Base-by-base conservation (phyloP, 371 early-diverging fungal genomes). In the Zychaea mexicana region DNA sequence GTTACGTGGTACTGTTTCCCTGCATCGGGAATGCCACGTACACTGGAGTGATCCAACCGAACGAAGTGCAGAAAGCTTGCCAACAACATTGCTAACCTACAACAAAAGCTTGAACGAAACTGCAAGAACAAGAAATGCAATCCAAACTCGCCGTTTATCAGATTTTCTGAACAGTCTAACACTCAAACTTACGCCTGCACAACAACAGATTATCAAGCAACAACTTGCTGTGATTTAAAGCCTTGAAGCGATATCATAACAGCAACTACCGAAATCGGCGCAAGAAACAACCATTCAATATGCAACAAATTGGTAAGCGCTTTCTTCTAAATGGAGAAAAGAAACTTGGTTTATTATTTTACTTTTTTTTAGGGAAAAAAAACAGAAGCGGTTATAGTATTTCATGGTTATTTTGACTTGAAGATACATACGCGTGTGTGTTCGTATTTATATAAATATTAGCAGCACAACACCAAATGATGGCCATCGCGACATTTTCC, bases 91-190 rank as follows among this genome's bases (percentile, higher is more conserved):
- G n/a, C n/a, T n/a, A n/a, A n/a, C n/a, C n/a, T n/a, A n/a, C n/a
- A n/a, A n/a, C n/a, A n/a, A n/a, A n/a, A n/a, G n/a, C n/a, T n/a
- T n/a, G n/a, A n/a, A n/a, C n/a, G n/a, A n/a, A n/a, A n/a, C n/a
- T n/a, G n/a, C n/a, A n/a, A n/a, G n/a, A n/a, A n/a, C n/a, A 19
- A 26, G 24, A 62, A 55, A 42, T 65, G 13, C 74, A 67, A 58
- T 68, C 66, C 15, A 62, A 65, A 58, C 61, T 61, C 9, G 58
- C 56, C n/a, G n/a, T 52, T 12, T 49, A 46, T 24, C 66, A 64
- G 31, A 60, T 9, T 21, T 57, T 8, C 49, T 27, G 7, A 38
- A 58, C 49, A 57, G 33, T 9, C 21, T 39, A 19, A 47, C 54
- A 24, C 63, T 55, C 28, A 57, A 53, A 28, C 57, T 54, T 17